Evolutionary conservation across 1,284 basidiomycete genomes (phyloP), one percentile per base, ranked within the genome.

Genomic region (Pseudozyma tsukubaensis): DNA sequence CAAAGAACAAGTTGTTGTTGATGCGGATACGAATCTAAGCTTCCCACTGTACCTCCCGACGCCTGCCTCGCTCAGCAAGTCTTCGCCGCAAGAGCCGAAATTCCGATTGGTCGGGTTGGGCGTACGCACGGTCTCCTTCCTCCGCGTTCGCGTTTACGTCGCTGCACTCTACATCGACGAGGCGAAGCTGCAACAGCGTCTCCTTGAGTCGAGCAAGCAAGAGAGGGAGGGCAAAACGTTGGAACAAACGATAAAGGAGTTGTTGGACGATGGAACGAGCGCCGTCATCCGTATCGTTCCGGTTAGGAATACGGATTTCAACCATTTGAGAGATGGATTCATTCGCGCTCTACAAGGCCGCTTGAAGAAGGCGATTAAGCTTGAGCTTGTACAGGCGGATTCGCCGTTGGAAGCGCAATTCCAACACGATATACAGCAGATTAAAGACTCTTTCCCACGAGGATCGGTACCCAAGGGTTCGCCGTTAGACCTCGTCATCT

Each of bases 91-190:
- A 92, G 77, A 88, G 47, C 43, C 60, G 1, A 19, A 39, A 1
- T 51, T 70, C 16, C 37, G 89, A 16, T 88, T 95, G 6, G 86
- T 94, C 12, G 93, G 94, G 1, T 86, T 92, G 1, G 93, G 93
- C 45, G 92, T 94, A 35, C 87, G 94, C 45, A 92, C 90, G 0
- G 93, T 95, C 45, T 87, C 92, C 12, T 93, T 95, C 85, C 86
- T 95, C 47, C 87, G 89, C 6, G 88, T 95, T 63, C 89, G 91
- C 72, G 94, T 94, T 11, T 95, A 95, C 84, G 92, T 92, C 5
- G 89, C 92, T 44, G 93, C 88, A 0, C 92, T 94, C 82, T 95
- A 95, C 84, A 91, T 92, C 14, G 92, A 93, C 83, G 85, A 93
- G 54, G 37, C 51, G 21, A 21, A 39, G 18, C 54, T 75, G 0